Evolutionary conservation across 2,329 filamentous ascomycete genomes (phyloP).

Genomic region (Domatiomyces catenatus): DNA sequence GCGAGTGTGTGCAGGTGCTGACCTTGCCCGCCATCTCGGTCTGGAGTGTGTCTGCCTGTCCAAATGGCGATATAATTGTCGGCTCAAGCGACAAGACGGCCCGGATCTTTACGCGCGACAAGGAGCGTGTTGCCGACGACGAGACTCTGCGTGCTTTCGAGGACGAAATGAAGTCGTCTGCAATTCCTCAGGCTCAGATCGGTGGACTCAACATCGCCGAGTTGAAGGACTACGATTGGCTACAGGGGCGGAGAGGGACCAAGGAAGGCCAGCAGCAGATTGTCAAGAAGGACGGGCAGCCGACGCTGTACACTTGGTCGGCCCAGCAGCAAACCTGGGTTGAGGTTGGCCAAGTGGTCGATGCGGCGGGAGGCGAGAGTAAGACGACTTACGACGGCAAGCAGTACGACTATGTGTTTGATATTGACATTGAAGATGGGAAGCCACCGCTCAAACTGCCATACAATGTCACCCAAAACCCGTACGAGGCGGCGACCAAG

Average conservation of each 20-base stretch:
- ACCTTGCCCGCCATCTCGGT: constrained; percentile 94
- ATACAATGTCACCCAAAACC: constrained; percentile 82
- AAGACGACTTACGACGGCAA: constrained; percentile 66
- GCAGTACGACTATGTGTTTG: constrained; percentile 91
- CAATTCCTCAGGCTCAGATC: constrained; percentile 69
- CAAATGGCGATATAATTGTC: constrained; percentile 78
- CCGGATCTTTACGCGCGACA: constrained; percentile 64
- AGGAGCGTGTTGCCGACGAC: constrained; percentile 53
- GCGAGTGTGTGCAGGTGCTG: constrained; percentile 80
- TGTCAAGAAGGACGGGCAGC: constrained; percentile 70
- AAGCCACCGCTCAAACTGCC: constrained; percentile 87
- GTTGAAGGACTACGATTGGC: constrained; percentile 73
- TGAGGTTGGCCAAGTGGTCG: constrained; percentile 85
- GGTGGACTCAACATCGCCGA: constrained; percentile 81
- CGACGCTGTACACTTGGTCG: constrained; percentile 85
- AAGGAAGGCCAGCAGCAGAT: constrained; percentile 94
- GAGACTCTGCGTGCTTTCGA: constrained; percentile 61
- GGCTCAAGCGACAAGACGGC: constrained; percentile 79
- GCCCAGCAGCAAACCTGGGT: constrained; percentile 57
- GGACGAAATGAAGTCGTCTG: constrained; percentile 62
- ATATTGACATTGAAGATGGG: constrained; percentile 89
- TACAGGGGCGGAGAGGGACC: constrained; percentile 67
- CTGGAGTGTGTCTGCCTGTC: constrained; percentile 75
- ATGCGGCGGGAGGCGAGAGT: constrained; percentile 65
- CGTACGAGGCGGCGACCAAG: constrained; percentile 78